phyloP scores from a whole-genome alignment of 495 filamentous ascomycete species.

The Hypomontagnella monticulosa region DNA sequence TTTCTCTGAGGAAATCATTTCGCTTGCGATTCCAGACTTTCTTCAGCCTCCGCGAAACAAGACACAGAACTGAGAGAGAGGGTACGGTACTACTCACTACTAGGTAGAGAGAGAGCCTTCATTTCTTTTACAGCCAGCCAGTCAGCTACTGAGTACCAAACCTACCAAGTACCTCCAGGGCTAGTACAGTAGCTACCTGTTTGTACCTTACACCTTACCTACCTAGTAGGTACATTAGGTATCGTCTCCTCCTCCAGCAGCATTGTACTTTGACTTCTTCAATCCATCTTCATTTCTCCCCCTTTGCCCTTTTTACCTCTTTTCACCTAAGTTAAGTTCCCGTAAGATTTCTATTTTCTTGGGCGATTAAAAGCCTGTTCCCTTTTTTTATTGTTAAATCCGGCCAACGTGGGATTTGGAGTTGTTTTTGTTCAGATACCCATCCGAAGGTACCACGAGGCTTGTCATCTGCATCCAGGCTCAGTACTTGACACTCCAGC shows the following conservation, averaged over 20 bases:
- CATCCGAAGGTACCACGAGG: constrained; percentile 26
- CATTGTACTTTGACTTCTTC: constrained; percentile 2
- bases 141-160: neutral
- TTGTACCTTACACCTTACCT: constrained; percentile 3
- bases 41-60: constrained; percentile 42
- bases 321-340: neutral
- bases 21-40: constrained; percentile 57
- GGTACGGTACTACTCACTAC: too few species aligned
- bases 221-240: constrained; percentile 10
- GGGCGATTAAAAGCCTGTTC: constrained; percentile 3
- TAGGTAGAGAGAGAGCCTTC: constrained; percentile 3
- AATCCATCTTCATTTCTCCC: constrained; percentile 17
- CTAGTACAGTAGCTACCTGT: neutral
- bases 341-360: constrained; percentile 15
- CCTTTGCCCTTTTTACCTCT: constrained; percentile 9
- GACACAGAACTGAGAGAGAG: constrained; percentile 16
- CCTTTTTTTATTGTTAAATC: constrained; percentile 1
- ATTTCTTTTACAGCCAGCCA: constrained; percentile 7
- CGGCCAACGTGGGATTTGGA: constrained; percentile 28
- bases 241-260: constrained; percentile 11
- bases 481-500: too few species aligned
- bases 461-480: constrained; percentile 28
- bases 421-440: constrained; percentile 39
- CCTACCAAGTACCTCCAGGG: neutral
- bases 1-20: constrained; percentile 59